phyloP scores from a whole-genome alignment of 345 rosid genomes.

The Dimocarpus longan region DNA sequence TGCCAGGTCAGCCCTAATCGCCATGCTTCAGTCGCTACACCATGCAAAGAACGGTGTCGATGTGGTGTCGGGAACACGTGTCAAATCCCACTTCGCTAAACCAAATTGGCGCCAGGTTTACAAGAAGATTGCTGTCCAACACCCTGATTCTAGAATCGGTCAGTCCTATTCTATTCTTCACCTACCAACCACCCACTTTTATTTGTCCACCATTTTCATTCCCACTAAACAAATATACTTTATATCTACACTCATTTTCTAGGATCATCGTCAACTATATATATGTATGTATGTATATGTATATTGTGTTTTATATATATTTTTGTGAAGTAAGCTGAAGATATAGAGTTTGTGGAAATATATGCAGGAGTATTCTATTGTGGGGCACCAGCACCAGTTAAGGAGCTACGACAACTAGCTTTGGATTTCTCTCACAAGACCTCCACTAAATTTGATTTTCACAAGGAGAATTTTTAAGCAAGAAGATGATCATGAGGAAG shows the following conservation, averaged over 20 bases:
- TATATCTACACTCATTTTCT: too few species aligned
- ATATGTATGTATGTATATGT: too few species aligned
- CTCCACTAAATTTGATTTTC: conserved; percentile 88
- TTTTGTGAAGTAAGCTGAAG: not conserved
- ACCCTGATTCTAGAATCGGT: conserved; percentile 67
- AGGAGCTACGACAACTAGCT: conserved; percentile 69
- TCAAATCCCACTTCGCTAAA: conserved; percentile 83
- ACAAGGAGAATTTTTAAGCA: conserved; percentile 79
- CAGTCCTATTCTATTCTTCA: conserved; percentile 21
- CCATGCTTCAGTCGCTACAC: conserved; percentile 84
- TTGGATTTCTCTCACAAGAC: conserved; percentile 78
- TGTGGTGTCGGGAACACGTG: conserved; percentile 83
- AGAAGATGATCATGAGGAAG: not conserved
- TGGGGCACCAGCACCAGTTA: conserved; percentile 70
- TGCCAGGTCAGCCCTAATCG: conserved; percentile 80
- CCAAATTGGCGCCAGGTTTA: conserved; percentile 93
- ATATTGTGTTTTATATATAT: too few species aligned
- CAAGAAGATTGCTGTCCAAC: conserved; percentile 67
- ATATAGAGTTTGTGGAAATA: not conserved
- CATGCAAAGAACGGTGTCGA: conserved; percentile 91
- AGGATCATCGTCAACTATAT: too few species aligned
- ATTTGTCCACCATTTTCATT: not conserved
- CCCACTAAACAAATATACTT: too few species aligned
- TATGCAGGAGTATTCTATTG: conserved; percentile 91
- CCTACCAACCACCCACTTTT: not conserved